phyloP scores from a whole-genome alignment of 108 stramenopile genomes.

The Cyclotella cryptica region DNA sequence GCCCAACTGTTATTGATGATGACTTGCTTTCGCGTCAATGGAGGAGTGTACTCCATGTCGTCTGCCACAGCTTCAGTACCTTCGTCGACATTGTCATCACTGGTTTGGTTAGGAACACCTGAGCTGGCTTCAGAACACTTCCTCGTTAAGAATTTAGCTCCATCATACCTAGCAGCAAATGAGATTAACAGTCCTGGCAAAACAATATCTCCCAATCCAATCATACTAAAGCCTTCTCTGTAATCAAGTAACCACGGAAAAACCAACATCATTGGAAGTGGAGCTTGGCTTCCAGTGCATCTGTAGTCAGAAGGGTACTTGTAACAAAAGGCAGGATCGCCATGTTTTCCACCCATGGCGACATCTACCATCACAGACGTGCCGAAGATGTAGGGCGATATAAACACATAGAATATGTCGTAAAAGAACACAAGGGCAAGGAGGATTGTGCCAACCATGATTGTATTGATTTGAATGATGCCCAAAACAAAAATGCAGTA shows the following conservation, averaged over 20 bases:
- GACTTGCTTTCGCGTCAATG: slow-evolving; percentile 19
- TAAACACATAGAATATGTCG: slow-evolving; percentile 95
- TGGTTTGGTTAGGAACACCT: background rate
- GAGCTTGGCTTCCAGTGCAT: slow-evolving; percentile 77
- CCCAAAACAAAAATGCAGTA: slow-evolving; percentile 88
- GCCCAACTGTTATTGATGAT: slow-evolving; percentile 1
- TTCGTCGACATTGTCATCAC: background rate
- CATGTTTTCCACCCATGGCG: slow-evolving; percentile 73
- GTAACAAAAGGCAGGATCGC: slow-evolving; percentile 83
- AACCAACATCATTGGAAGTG: slow-evolving; percentile 88
- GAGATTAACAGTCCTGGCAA: slow-evolving; percentile 78
- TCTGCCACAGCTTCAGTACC: slow-evolving; percentile 15
- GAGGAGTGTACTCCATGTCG: slow-evolving; percentile 23
- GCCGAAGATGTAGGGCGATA: slow-evolving; percentile 78
- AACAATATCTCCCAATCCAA: slow-evolving; percentile 94
- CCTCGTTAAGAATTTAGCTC: slow-evolving; percentile 50
- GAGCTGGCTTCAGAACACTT: slow-evolving; percentile 28
- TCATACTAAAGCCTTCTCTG: slow-evolving; percentile 80
- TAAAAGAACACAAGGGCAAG: slow-evolving; percentile 85
- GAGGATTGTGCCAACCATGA: slow-evolving; percentile 83
- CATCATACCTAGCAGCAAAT: slow-evolving; percentile 75
- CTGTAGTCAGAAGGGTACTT: slow-evolving; percentile 84
- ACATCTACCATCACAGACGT: slow-evolving; percentile 91
- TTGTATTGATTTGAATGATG: slow-evolving; percentile 77
- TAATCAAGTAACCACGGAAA: slow-evolving; percentile 80